Percentiles rank a stretch among this genome's conserved stretches.
These are phyloP conservation scores for Kluyveromyces dobzhanskii DNA, from an alignment of 805 yeast genomes.

Conservation along the genomic window DNA sequence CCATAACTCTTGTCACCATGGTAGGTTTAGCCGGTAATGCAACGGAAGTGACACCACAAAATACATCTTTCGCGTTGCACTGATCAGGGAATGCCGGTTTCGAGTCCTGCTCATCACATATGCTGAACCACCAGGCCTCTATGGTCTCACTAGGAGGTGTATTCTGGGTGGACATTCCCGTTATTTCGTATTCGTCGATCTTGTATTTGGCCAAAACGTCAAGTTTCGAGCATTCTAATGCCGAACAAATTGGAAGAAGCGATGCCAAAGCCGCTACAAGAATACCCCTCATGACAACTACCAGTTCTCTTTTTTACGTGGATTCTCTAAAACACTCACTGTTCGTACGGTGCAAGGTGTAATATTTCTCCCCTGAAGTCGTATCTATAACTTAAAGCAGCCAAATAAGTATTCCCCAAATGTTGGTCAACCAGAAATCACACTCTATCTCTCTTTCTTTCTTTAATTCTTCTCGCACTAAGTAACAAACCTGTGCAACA, in stretches of 20 bases:
- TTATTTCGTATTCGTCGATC: slow-evolving; percentile 7
- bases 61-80: slow-evolving; percentile 64
- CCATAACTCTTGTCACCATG: slow-evolving; percentile 52
- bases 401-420: no score
- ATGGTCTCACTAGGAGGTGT: slow-evolving; percentile 77
- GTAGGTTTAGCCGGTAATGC: slow-evolving; percentile 41
- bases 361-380: no score
- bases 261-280: slow-evolving; percentile 1
- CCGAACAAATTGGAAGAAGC: background rate
- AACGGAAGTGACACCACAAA: slow-evolving; percentile 67
- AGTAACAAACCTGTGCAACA: no score
- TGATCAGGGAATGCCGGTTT: slow-evolving; percentile 30
- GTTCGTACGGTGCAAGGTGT: no score
- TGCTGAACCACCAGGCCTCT: slow-evolving; percentile 59
- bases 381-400: no score
- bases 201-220: slow-evolving; percentile 19
- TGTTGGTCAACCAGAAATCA: no score
- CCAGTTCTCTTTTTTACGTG: no score
- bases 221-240: slow-evolving; percentile 17
- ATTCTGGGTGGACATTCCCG: slow-evolving; percentile 22
- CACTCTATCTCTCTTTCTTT: no score
- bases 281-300: background rate
- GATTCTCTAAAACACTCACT: no score
- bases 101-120: slow-evolving; percentile 44
- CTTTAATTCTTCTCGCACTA: no score